A percentile compares a stretch with the other conserved stretches of the same genome.
Conservation (phyloP, 331 rosid genomes). For the Rosa hybrid region DNA sequence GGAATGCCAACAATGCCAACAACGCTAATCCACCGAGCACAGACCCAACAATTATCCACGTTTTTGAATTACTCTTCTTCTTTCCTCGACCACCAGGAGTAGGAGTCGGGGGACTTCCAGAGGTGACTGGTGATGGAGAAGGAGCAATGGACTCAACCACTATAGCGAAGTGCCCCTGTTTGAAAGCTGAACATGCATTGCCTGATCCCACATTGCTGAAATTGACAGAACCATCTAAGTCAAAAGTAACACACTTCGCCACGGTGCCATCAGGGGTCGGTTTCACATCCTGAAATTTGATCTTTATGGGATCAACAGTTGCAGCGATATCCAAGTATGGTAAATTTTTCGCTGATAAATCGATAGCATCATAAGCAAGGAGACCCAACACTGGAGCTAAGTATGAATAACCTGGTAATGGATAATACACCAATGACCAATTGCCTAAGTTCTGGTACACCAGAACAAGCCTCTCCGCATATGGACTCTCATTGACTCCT, state of each 20-base stretch:
- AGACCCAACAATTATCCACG: slow-evolving; percentile 76
- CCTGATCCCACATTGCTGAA: slow-evolving; percentile 54
- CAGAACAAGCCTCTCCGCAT: slow-evolving; percentile 70
- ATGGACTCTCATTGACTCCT: slow-evolving; percentile 54
- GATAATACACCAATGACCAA: slow-evolving; percentile 54
- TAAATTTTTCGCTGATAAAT: slow-evolving; percentile 55
- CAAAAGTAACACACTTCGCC: slow-evolving; percentile 67
- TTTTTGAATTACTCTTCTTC: slow-evolving; percentile 40
- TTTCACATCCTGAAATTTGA: slow-evolving; percentile 51
- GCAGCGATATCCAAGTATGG: slow-evolving; percentile 47
- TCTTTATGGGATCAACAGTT: slow-evolving; percentile 44
- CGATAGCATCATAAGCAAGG: slow-evolving; percentile 66
- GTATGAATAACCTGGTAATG: slow-evolving; percentile 55
- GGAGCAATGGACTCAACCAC: slow-evolving; percentile 58
- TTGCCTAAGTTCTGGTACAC: slow-evolving; percentile 85
- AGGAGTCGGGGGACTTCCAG: slow-evolving; percentile 33
- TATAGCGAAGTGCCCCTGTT: slow-evolving; percentile 93
- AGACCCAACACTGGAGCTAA: slow-evolving; percentile 84
- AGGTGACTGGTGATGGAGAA: slow-evolving; percentile 41
- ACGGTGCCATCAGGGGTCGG: slow-evolving; percentile 46
- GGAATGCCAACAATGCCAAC: slow-evolving; percentile 45
- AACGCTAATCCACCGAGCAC: slow-evolving; percentile 70
- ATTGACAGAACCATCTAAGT: slow-evolving; percentile 49
- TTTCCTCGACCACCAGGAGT: slow-evolving; percentile 28
- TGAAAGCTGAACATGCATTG: slow-evolving; percentile 51